Evolutionary conservation across 495 filamentous ascomycete genomes (phyloP), one percentile per base, ranked within the genome.

Genomic region (Hyaloscypha variabilis): DNA sequence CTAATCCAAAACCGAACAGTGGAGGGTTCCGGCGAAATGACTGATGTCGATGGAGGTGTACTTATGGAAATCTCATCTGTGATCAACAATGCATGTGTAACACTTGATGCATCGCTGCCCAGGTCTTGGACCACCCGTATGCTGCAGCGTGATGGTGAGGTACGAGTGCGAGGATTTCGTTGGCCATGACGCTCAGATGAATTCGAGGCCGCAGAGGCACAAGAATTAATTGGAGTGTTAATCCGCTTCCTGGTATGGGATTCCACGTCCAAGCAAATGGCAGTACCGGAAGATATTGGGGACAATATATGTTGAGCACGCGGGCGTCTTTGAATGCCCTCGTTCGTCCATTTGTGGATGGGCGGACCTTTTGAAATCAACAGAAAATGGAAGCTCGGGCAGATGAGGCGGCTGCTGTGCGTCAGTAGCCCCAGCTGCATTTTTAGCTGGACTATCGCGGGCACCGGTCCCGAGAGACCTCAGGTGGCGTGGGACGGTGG

Each of bases 101-200:
- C 51, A 54, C 21, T 25, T 25, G 10, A 54, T 46, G 51, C 51
- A 54, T 54, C 51, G 51, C 39, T 17, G 39, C 39, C 26, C 51
- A 2, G 19, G 21, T 28, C 51, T 25, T 54, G 25, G 25, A 13
- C 51, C n/a, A 54, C 2, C 13, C 51, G 21, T 6, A 1, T 8
- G 19, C 23, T 25, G 25, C 49, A n/a, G 19, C 23, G 8, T n/a
- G 19, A 51, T 54, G 51, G n/a, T 8, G 8, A 19, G 21, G 14
- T 54, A 24, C 51, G 51, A 19, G n/a, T 54, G 25, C 14, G 51
- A 28, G 51, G 0, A 3, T 54, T 54, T 58, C 25, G 51, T 66
- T 66, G 58, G 64, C 26, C 59, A 1, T 6, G 11, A 63, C 36
- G 59, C 58, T 57, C 53, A 34, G 36, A 62, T 58, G 65, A 53